Base-by-base conservation (phyloP, 306 rosid genomes). In the Casuarina cunninghamiana region DNA sequence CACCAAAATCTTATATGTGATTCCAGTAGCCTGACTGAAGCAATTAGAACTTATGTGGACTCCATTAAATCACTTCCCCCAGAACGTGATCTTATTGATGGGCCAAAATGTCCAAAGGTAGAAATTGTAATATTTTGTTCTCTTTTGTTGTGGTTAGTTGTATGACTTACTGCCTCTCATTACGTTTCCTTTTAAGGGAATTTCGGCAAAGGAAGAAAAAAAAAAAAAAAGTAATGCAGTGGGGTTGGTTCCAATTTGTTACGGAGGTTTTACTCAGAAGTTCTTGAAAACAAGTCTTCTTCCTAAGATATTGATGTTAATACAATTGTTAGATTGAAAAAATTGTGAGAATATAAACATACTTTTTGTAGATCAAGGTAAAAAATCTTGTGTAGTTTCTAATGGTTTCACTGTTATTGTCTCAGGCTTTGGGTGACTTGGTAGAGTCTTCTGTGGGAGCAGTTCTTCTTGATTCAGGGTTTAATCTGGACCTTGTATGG, bases 371-470 rank as follows among this genome's bases (percentile, higher is more conserved):
- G 26, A 58, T 58, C 65, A 58, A 10, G 32, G 39, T 26, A 7
- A 10, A 2, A 35, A 19, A 32, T 21, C 3, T 2, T 58, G 32
- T 26, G 6, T 58, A 58, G 35, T 26, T 32, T 78, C 12, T 67
- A 61, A 66, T 38, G 70, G 63, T 72, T 57, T 73, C 48, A 12
- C 76, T 26, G 32, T 70, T 75, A 71, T 77, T 83, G 73, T 73
- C 83, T 82, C 90, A 95, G 98, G 97, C 86, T 70, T 81, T 95
- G 63, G 98, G 98, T 38, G 97, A 95, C 85, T 50, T 95, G 77
- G 93, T 95, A 58, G 98, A 95, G 81, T 95, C 98, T 50, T 84
- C 89, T 87, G 78, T 95, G 15, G 99, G 99, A 78, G 97, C 98
- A 57, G 78, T 91, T 87, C 97, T 92, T 81, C 89, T 95, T 55